Evolutionary conservation across 2,329 filamentous ascomycete genomes (phyloP), one percentile per base, ranked within the genome.

Genomic region (Thelonectria blattea): DNA sequence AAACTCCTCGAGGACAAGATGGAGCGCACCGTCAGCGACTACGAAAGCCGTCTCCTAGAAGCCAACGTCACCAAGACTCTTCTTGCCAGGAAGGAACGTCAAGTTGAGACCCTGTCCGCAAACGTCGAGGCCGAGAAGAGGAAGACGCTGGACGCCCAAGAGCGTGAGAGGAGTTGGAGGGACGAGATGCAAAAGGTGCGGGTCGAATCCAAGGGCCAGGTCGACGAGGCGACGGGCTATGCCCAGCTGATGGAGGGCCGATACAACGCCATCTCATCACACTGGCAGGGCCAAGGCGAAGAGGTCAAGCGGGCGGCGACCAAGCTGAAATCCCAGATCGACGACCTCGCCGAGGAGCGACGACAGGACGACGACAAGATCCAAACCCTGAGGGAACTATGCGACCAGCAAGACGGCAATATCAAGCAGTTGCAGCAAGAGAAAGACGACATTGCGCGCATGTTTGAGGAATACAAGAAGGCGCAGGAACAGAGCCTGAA

Each of bases 361-460:
- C 80, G 76, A 63, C 79, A 78, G 52, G 88, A 91, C 69, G 86
- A 88, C 67, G 82, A 84, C 71, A 86, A 83, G 75, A 87, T 90
- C 66, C 81, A 79, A 62, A 86, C 85, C 32, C 78, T 92, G 52
- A 82, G 87, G 52, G 87, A 91, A 60, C 81, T 93, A 32, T 89
- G 86, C 72, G 89, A 92, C 65, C 90, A 93, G 75, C 87, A 92
- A 72, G 85, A 90, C 65, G 82, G 84, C 69, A 90, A 91, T 68
- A 83, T 91, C 60, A 83, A 85, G 58, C 80, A 85, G 60, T 77
- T 88, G 22, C 76, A 78, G 59, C 80, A 82, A 50, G 83, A 90
- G 68, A 90, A 91, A 69, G 82, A 85, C 27, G 83, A 84, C 15
- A 86, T 92, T 60, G 75, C 77, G 15, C 76, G 76, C 48, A 78